Evolutionary conservation across 2,329 filamentous ascomycete species (phyloP).

Genomic region (Elsinoe ampelina): DNA sequence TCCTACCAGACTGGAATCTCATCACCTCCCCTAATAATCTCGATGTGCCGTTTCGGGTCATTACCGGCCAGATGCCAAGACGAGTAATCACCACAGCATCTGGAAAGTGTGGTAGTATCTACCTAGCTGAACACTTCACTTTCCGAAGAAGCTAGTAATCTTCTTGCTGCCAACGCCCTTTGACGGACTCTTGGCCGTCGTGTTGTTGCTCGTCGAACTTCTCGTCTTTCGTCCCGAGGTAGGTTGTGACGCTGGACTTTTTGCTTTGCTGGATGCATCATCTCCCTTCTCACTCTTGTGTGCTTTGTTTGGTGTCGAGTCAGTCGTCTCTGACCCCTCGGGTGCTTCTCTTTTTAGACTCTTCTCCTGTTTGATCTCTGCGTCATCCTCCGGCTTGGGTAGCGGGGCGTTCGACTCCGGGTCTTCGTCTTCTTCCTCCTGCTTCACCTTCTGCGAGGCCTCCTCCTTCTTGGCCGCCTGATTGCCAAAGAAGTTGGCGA

Average conservation of each 20-base stretch:
- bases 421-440: constrained; percentile 25
- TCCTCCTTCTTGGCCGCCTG: constrained; percentile 30
- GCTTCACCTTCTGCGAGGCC: constrained; percentile 25
- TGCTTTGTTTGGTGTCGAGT: constrained; percentile 32
- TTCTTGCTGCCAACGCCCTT: constrained; percentile 45
- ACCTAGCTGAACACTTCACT: constrained; percentile 24
- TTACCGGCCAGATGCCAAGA: too few relatives aligned
- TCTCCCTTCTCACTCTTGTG: constrained; percentile 22
- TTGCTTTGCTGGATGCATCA: constrained; percentile 12
- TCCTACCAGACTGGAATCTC: background rate
- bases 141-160: constrained; percentile 50
- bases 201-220: constrained; percentile 50
- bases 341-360: constrained; percentile 42
- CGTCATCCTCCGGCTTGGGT: constrained; percentile 29
- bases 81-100: too few relatives aligned
- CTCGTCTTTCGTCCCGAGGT: constrained; percentile 36
- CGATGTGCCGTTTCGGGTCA: background rate
- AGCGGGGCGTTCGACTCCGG: constrained; percentile 45
- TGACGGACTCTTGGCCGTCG: constrained; percentile 35
- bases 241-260: constrained; percentile 16
- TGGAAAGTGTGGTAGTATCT: too few relatives aligned
- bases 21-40: background rate
- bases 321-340: constrained; percentile 27
- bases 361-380: constrained; percentile 22
- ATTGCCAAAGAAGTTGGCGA: constrained; percentile 82